A percentile compares a stretch with the other conserved stretches of the same genome.
phyloP scores from a whole-genome alignment of 2,329 filamentous ascomycete genomes.

The Rhytidhysteron rufulum region DNA sequence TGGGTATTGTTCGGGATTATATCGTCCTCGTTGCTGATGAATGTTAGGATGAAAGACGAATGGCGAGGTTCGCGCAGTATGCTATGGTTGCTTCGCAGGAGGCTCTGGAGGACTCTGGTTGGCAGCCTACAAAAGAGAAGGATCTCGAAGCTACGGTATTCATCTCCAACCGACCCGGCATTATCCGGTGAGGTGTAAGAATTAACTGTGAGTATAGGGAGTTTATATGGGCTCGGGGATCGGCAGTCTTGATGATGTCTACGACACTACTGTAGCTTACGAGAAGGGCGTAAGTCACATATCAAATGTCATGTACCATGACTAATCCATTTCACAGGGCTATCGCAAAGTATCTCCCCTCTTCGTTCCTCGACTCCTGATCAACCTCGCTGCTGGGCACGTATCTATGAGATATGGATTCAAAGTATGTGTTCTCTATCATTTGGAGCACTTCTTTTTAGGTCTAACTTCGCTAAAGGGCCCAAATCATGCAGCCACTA shows the following conservation, averaged over 20 bases:
- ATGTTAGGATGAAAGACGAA: slow-evolving; percentile 63
- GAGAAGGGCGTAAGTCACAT: slow-evolving; percentile 60
- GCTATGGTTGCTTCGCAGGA: slow-evolving; percentile 82
- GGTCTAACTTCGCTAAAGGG: slow-evolving; percentile 47
- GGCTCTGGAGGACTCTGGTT: slow-evolving; percentile 78
- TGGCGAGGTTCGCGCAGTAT: slow-evolving; percentile 91
- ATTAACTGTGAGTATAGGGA: slow-evolving; percentile 49
- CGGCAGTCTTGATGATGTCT: slow-evolving; percentile 88
- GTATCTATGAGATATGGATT: slow-evolving; percentile 91
- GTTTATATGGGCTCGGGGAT: slow-evolving; percentile 95
- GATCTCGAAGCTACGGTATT: slow-evolving; percentile 67
- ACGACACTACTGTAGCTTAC: slow-evolving; percentile 75
- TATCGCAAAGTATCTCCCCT: slow-evolving; percentile 90
- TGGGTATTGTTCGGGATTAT: no score
- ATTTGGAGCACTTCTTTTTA: background rate
- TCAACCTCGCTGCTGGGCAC: slow-evolving; percentile 92
- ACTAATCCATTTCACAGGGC: slow-evolving; percentile 52
- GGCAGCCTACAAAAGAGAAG: slow-evolving; percentile 59
- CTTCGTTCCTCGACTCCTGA: slow-evolving; percentile 88
- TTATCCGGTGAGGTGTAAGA: background rate
- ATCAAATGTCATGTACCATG: background rate
- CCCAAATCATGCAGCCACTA: slow-evolving; percentile 88
- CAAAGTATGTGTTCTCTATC: slow-evolving; percentile 41
- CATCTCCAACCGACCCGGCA: slow-evolving; percentile 6
- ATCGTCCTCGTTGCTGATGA: slow-evolving; percentile 9